phyloP scores from a whole-genome alignment of 129 eudicot genomes.

The Apium graveolens region DNA sequence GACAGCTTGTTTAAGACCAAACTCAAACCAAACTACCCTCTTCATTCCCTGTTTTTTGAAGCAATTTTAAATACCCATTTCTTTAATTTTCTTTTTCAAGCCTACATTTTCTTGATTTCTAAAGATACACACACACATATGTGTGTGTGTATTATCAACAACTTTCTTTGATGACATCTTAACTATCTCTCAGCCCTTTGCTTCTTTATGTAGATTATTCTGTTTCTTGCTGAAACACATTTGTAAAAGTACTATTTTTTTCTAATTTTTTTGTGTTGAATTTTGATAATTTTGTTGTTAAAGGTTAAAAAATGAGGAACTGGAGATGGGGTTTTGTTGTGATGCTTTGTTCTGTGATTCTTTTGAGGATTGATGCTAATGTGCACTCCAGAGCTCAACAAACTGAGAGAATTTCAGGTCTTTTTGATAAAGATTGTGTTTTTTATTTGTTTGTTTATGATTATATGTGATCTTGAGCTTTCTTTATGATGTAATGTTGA shows the following conservation, averaged over 20 bases:
- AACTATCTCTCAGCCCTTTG: slow-evolving; percentile 19
- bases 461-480: not conserved
- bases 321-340: slow-evolving; percentile 42
- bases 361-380: slow-evolving; percentile 45
- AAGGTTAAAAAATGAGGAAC: slow-evolving; percentile 24
- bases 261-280: not conserved
- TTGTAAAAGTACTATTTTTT: not conserved
- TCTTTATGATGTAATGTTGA: not conserved
- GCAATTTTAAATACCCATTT: slow-evolving; percentile 32
- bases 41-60: slow-evolving; percentile 36
- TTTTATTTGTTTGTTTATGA: not conserved
- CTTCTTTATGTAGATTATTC: not conserved
- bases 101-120: slow-evolving; percentile 9
- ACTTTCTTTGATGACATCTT: slow-evolving; percentile 41
- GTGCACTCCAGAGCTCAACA: slow-evolving; percentile 47
- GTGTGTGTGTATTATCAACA: slow-evolving; percentile 27
- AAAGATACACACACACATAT: slow-evolving; percentile 2
- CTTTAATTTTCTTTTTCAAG: slow-evolving; percentile 13
- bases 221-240: not conserved
- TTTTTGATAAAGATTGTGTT: not conserved
- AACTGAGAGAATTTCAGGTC: slow-evolving; percentile 82
- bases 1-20: slow-evolving; percentile 18
- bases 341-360: slow-evolving; percentile 26
- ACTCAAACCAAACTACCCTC: slow-evolving; percentile 15
- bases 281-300: slow-evolving; percentile 11